phyloP scores from a whole-genome alignment of 208 protist species.

The Herpetomonas samuelpessoai region DNA sequence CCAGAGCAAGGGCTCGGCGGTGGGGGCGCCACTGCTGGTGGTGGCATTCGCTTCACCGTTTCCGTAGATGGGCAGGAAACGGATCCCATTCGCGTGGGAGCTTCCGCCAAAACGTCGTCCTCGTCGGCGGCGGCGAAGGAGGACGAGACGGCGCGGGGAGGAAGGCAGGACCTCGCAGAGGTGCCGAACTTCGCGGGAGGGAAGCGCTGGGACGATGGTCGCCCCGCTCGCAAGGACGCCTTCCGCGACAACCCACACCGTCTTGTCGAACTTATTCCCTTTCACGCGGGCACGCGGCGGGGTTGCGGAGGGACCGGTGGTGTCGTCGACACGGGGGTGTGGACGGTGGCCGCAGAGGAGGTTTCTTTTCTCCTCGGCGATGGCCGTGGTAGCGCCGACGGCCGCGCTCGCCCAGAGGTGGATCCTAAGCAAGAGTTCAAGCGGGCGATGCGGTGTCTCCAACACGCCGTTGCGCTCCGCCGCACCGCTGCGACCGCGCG shows the following conservation, averaged over 20 bases:
- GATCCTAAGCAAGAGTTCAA: slow-evolving; percentile 12
- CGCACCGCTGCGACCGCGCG: slow-evolving; percentile 18
- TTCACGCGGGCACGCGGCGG: background rate
- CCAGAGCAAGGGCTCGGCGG: background rate
- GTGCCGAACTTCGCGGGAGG: background rate
- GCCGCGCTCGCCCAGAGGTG: slow-evolving; percentile 16
- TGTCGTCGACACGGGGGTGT: background rate
- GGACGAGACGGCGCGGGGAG: too few species aligned
- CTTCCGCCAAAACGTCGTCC: background rate
- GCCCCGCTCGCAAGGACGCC: background rate
- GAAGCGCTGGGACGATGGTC: background rate
- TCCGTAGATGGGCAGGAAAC: background rate
- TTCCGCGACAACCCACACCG: background rate
- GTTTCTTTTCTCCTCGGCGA: background rate
- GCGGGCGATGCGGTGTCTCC: slow-evolving; percentile 1
- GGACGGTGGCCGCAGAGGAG: background rate
- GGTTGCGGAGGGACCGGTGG: background rate
- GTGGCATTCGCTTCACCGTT: slow-evolving; percentile 1
- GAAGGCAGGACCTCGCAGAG: background rate
- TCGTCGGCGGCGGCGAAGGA: background rate
- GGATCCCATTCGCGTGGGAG: background rate
- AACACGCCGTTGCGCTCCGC: slow-evolving; percentile 21
- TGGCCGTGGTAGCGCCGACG: background rate
- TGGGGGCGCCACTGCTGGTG: background rate
- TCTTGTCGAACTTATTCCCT: background rate